phyloP scores from a whole-genome alignment of 208 protist species.

The Trypanosoma lewisi region DNA sequence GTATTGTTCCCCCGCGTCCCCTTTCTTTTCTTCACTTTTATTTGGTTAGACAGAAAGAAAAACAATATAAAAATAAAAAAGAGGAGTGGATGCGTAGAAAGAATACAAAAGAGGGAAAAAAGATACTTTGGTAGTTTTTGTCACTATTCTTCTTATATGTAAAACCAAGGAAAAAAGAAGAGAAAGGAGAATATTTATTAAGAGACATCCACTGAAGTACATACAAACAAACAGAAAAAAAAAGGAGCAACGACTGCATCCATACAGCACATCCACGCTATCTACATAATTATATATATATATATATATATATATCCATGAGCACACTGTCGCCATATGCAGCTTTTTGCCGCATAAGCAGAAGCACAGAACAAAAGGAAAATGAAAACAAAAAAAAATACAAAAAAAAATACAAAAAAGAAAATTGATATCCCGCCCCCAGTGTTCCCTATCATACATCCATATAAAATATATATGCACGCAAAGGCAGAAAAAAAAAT shows the following conservation, averaged over 20 bases:
- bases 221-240: conserved; percentile 2
- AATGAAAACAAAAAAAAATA: conserved; percentile 12
- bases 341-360: not conserved
- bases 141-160: not conserved
- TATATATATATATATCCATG: conserved; percentile 4
- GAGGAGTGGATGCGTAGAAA: no score
- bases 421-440: not conserved
- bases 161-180: not conserved
- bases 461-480: not conserved
- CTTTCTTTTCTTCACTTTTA: not conserved
- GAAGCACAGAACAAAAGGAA: not conserved
- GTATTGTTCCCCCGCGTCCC: not conserved
- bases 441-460: not conserved
- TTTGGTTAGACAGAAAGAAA: not conserved
- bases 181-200: not conserved
- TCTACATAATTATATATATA: conserved; percentile 8
- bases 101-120: not conserved
- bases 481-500: conserved; percentile 4
- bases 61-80: not conserved
- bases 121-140: not conserved
- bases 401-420: conserved; percentile 8
- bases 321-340: not conserved
- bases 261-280: not conserved
- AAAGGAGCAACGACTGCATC: not conserved
- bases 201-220: conserved; percentile 3